A percentile compares a stretch with the other conserved stretches of the same genome.
phyloP scores from a whole-genome alignment of 2,329 filamentous ascomycete species.

The Fusarium subglutinans region DNA sequence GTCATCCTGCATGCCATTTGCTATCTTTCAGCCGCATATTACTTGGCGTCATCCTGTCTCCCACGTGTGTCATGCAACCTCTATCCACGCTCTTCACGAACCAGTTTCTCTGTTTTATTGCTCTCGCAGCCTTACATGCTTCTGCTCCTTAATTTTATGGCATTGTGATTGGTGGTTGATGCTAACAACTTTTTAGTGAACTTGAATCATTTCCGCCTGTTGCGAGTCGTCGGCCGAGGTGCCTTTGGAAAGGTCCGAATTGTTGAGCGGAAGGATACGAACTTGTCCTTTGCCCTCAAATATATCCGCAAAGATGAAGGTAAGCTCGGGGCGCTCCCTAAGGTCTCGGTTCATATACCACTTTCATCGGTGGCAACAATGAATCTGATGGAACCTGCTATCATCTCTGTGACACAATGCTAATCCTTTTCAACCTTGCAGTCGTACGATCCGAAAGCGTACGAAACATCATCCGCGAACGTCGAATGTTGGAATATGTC shows the following conservation, averaged over 20 bases:
- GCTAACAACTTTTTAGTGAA: constrained; percentile 70
- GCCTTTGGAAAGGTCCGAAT: constrained; percentile 99
- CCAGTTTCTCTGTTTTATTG: background rate
- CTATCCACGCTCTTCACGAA: constrained; percentile 5
- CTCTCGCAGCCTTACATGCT: background rate
- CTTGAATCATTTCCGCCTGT: constrained; percentile 94
- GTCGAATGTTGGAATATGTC: constrained; percentile 96
- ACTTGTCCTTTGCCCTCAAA: constrained; percentile 93
- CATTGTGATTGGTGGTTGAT: background rate
- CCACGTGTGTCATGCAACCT: constrained; percentile 40
- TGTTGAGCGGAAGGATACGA: constrained; percentile 96
- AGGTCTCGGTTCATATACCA: background rate
- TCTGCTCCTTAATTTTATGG: background rate
- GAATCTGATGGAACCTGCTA: background rate
- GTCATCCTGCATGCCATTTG: constrained; percentile 12
- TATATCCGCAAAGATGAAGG: constrained; percentile 99
- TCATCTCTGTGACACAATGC: constrained; percentile 16
- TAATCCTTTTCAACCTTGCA: constrained; percentile 51
- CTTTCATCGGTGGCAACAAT: background rate
- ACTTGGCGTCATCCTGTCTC: constrained; percentile 33
- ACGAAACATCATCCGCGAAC: constrained; percentile 96
- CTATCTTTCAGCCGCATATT: constrained; percentile 28
- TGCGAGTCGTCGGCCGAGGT: constrained; percentile 95
- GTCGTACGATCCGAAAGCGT: constrained; percentile 98
- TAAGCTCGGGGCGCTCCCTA: constrained; percentile 51